Conservation (phyloP, 2,329 filamentous ascomycete genomes). For the Aspergillus sp. region DNA sequence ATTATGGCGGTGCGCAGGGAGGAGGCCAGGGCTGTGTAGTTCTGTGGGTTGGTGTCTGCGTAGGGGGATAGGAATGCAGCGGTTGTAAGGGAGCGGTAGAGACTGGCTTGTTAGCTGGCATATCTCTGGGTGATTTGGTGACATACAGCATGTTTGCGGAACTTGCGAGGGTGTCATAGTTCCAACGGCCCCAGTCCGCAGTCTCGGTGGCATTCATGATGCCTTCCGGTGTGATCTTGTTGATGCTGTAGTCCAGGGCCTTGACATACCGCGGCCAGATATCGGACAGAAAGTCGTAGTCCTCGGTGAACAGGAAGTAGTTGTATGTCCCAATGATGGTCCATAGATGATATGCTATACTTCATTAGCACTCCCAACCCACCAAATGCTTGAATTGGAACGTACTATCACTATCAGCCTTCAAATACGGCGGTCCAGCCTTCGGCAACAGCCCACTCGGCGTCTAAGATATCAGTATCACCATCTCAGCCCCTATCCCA, state of each 20-base stretch:
- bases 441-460: slow-evolving; percentile 33
- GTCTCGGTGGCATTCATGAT: slow-evolving; percentile 51
- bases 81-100: slow-evolving; percentile 56
- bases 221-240: slow-evolving; percentile 46
- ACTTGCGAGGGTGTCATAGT: slow-evolving; percentile 35
- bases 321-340: slow-evolving; percentile 60
- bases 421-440: slow-evolving; percentile 35
- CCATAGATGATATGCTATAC: slow-evolving; percentile 45
- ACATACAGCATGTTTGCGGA: slow-evolving; percentile 49
- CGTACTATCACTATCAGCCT: slow-evolving; percentile 30
- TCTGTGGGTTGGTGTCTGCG: slow-evolving; percentile 41
- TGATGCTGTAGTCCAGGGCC: slow-evolving; percentile 49
- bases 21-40: slow-evolving; percentile 43
- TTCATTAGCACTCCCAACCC: too few relatives aligned
- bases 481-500: too few relatives aligned
- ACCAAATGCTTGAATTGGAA: too few relatives aligned
- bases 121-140: neutral
- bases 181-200: slow-evolving; percentile 54
- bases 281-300: slow-evolving; percentile 47
- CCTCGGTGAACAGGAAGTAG: slow-evolving; percentile 57
- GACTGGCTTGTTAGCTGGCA: slow-evolving; percentile 15
- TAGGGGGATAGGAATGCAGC: slow-evolving; percentile 53
- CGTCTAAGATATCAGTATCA: slow-evolving; percentile 9
- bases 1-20: slow-evolving; percentile 49
- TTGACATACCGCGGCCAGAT: slow-evolving; percentile 52